Evolutionary conservation across 352 stramenopile genomes (phyloP).

Genomic region (Elongisporangium prolatum): DNA sequence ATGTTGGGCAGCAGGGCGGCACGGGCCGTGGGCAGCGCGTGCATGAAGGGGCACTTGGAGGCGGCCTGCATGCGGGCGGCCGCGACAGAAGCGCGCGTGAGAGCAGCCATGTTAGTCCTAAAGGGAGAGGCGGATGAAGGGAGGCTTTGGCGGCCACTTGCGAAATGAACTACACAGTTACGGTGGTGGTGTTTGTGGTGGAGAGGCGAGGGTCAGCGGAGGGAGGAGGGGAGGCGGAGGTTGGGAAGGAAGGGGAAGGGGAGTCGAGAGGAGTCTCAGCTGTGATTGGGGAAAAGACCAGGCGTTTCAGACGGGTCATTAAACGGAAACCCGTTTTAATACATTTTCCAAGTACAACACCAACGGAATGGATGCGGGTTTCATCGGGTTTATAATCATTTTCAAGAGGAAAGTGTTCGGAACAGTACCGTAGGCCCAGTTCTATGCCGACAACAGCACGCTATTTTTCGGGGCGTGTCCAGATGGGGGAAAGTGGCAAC

Average conservation of each 20-base stretch:
- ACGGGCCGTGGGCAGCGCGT: slow-evolving; percentile 63
- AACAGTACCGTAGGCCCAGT: neutral
- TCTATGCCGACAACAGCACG: neutral
- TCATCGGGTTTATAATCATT: neutral
- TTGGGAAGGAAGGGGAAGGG: neutral
- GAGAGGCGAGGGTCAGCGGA: slow-evolving; percentile 1
- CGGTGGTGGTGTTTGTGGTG: slow-evolving; percentile 3
- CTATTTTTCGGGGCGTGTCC: neutral
- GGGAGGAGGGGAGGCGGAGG: neutral
- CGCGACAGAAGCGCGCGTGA: slow-evolving; percentile 65
- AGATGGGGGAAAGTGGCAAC: neutral
- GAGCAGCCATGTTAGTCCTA: slow-evolving; percentile 33
- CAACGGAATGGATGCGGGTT: neutral
- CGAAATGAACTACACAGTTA: slow-evolving; percentile 23
- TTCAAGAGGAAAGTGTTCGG: neutral
- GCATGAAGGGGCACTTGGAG: slow-evolving; percentile 83
- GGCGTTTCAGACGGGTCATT: neutral
- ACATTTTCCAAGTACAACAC: neutral
- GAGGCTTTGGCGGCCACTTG: slow-evolving; percentile 23
- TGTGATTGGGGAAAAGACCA: neutral
- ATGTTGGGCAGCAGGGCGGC: slow-evolving; percentile 83
- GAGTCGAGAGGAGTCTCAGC: neutral
- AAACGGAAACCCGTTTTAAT: neutral
- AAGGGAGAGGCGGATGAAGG: slow-evolving; percentile 4
- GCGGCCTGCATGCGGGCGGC: slow-evolving; percentile 64